Conservation (phyloP, 2,329 filamentous ascomycete species). For the Pseudogymnoascus sp. region DNA sequence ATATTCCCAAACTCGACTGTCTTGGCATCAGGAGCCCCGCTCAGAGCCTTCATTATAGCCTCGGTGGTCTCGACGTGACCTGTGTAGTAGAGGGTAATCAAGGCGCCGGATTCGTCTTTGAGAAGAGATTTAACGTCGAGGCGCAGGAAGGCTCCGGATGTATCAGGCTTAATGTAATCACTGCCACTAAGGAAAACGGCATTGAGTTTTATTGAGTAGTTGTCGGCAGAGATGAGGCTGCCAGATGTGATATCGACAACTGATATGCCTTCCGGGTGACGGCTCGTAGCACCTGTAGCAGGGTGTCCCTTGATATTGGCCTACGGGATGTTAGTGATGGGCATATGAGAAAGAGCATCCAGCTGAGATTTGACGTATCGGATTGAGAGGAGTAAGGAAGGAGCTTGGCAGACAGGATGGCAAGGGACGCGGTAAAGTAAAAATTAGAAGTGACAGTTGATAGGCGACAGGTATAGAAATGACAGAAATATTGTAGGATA, state of each 20-base stretch:
- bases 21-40: constrained; percentile 28
- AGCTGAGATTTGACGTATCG: background rate
- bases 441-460: background rate
- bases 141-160: constrained; percentile 29
- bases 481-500: background rate
- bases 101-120: constrained; percentile 29
- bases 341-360: background rate
- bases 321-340: background rate
- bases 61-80: constrained; percentile 31
- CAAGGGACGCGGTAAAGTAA: background rate
- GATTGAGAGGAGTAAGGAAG: background rate
- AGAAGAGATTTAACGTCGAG: constrained; percentile 32
- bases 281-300: background rate
- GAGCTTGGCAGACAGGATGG: background rate
- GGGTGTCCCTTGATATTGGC: background rate
- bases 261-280: constrained; percentile 9
- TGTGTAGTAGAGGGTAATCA: constrained; percentile 32
- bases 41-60: constrained; percentile 28
- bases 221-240: constrained; percentile 29
- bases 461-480: background rate
- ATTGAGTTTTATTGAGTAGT: constrained; percentile 30
- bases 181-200: constrained; percentile 32
- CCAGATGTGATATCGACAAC: constrained; percentile 17
- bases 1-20: constrained; percentile 33
- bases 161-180: constrained; percentile 34